These are phyloP conservation scores for Cercospora janseana DNA, from an alignment of 2,329 filamentous ascomycete species.

Conservation along the genomic window DNA sequence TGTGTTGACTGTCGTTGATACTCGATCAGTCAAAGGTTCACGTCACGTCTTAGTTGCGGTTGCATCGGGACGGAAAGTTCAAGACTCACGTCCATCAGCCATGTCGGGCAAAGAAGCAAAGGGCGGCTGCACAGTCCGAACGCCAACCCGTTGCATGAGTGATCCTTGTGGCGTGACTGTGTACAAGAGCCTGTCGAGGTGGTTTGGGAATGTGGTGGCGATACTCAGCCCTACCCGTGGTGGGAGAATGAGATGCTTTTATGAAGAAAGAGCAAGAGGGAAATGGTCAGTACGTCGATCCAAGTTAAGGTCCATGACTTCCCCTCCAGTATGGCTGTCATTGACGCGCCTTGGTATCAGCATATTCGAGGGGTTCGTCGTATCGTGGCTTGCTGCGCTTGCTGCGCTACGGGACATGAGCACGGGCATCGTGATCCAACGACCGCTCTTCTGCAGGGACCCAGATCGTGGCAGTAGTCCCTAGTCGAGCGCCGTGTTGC, in stretches of 20 bases:
- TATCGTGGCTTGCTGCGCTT: conserved; percentile 15
- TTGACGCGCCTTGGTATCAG: not conserved
- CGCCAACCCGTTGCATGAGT: not conserved
- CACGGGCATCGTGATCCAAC: conserved; percentile 8
- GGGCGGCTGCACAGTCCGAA: not conserved
- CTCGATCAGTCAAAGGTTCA: not conserved
- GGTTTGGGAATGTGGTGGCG: conserved; percentile 8
- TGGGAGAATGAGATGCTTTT: conserved; percentile 6
- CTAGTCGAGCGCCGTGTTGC: too few relatives aligned
- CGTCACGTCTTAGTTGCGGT: not conserved
- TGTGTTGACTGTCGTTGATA: conserved; percentile 56
- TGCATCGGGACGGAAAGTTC: not conserved
- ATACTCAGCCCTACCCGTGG: conserved; percentile 10
- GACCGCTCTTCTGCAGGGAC: conserved; percentile 9
- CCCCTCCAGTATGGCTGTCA: too few relatives aligned
- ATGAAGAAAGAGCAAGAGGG: conserved; percentile 8
- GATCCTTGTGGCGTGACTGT: not conserved
- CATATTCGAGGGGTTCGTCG: conserved; percentile 10
- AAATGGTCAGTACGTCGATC: too few relatives aligned
- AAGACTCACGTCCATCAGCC: conserved; percentile 54
- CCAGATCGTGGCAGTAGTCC: not conserved
- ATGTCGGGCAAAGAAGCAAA: conserved; percentile 37
- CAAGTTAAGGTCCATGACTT: too few relatives aligned
- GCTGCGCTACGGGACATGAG: conserved; percentile 9
- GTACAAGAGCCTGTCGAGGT: not conserved